Conservation (phyloP, 305 asterid genomes). For the Fraxinus albicans region DNA sequence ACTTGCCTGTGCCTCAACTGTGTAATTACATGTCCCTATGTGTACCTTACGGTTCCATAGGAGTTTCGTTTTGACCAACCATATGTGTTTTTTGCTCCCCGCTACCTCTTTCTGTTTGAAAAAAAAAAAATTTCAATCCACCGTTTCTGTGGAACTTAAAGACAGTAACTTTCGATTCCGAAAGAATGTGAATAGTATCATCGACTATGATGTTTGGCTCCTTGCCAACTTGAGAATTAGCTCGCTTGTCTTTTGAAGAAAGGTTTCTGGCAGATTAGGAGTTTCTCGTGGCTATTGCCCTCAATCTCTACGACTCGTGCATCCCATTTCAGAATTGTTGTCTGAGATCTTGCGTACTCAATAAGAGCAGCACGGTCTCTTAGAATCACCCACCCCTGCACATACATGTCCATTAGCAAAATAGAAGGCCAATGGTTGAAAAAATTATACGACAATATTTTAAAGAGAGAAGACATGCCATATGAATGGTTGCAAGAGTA, state of each 20-base stretch:
- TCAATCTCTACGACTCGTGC: constrained; percentile 90
- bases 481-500: not conserved
- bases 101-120: constrained; percentile 29
- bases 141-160: constrained; percentile 32
- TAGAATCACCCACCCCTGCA: constrained; percentile 93
- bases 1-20: constrained; percentile 34
- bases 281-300: constrained; percentile 70
- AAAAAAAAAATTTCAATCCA: constrained; percentile 33
- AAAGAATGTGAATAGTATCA: constrained; percentile 44
- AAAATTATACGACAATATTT: not conserved
- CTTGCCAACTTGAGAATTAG: constrained; percentile 29
- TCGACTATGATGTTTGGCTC: constrained; percentile 34
- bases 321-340: constrained; percentile 87
- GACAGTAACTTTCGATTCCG: constrained; percentile 33
- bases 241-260: constrained; percentile 64
- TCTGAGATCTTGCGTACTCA: constrained; percentile 74
- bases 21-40: constrained; percentile 65
- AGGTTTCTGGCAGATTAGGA: constrained; percentile 96
- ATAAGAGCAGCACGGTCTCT: constrained; percentile 65
- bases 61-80: constrained; percentile 29
- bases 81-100: constrained; percentile 27
- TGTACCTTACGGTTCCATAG: constrained; percentile 87
- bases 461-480: not conserved
- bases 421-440: not conserved
- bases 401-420: constrained; percentile 16